These are phyloP conservation scores for Coriaria nepalensis DNA, from an alignment of 306 rosid genomes.

Conservation along the genomic window DNA sequence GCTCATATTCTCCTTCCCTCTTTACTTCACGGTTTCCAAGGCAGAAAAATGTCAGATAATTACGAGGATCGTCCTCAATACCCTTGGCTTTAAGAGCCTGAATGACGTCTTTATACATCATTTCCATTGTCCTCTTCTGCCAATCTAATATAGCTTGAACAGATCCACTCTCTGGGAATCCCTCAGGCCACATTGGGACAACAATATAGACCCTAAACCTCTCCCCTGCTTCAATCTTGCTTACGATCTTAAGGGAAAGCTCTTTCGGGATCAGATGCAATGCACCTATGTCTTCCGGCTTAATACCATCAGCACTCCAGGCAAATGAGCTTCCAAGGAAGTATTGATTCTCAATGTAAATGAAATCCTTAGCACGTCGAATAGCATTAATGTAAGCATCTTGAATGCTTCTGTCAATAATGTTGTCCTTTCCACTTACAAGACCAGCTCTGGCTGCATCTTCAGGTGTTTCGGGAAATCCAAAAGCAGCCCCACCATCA, in stretches of 20 bases:
- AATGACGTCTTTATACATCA: slow-evolving; percentile 32
- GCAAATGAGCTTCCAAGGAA: slow-evolving; percentile 43
- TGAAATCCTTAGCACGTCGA: slow-evolving; percentile 38
- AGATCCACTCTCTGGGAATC: slow-evolving; percentile 29
- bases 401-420: slow-evolving; percentile 40
- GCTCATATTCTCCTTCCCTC: slow-evolving; percentile 31
- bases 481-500: slow-evolving; percentile 42
- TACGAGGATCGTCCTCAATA: slow-evolving; percentile 28
- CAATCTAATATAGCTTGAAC: slow-evolving; percentile 44
- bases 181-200: slow-evolving; percentile 48
- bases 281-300: slow-evolving; percentile 30
- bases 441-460: slow-evolving; percentile 33
- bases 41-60: slow-evolving; percentile 38
- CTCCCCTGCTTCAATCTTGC: slow-evolving; percentile 33
- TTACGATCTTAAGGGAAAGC: slow-evolving; percentile 32
- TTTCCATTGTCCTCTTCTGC: slow-evolving; percentile 42
- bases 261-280: slow-evolving; percentile 38
- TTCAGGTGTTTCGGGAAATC: slow-evolving; percentile 36
- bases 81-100: slow-evolving; percentile 19
- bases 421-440: slow-evolving; percentile 40
- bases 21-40: slow-evolving; percentile 36
- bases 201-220: slow-evolving; percentile 33
- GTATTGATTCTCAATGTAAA: slow-evolving; percentile 39
- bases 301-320: slow-evolving; percentile 24
- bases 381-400: slow-evolving; percentile 39